phyloP scores from a whole-genome alignment of 768 basidiomycete species.

The Mycena filopes region DNA sequence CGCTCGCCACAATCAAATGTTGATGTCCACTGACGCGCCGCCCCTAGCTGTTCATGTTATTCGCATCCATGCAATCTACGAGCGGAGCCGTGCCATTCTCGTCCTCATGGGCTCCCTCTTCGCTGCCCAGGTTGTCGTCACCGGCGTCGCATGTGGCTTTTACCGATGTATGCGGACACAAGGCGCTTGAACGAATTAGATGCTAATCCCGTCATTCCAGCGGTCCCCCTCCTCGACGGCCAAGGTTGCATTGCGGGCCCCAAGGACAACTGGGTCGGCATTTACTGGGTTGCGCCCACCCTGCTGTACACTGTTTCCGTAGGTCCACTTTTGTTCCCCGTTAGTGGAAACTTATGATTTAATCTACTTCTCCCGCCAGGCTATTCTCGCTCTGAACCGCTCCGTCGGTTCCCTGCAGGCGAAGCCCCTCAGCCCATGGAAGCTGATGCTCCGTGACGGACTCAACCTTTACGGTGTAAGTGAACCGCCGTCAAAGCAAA shows the following conservation, averaged over 20 bases:
- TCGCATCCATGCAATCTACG: conserved; percentile 83
- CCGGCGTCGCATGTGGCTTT: conserved; percentile 82
- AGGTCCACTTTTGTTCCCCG: conserved; percentile 37
- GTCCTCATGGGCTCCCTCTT: conserved; percentile 66
- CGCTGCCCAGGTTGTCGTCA: conserved; percentile 75
- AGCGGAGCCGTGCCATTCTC: conserved; percentile 67
- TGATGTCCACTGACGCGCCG: conserved; percentile 13
- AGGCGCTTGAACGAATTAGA: background rate
- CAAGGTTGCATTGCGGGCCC: conserved; percentile 92
- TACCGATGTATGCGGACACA: conserved; percentile 65
- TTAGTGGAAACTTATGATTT: conserved; percentile 6
- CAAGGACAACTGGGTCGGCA: conserved; percentile 81
- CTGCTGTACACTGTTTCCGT: conserved; percentile 78
- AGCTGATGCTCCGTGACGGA: conserved; percentile 90
- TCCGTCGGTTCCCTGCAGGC: conserved; percentile 66
- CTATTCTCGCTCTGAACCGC: conserved; percentile 68
- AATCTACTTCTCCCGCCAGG: conserved; percentile 44
- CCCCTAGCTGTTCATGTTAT: conserved; percentile 75
- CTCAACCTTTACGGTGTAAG: conserved; percentile 84
- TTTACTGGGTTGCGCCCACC: conserved; percentile 87
- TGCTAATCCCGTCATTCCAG: conserved; percentile 44
- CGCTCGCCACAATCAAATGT: background rate
- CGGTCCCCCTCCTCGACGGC: conserved; percentile 74
- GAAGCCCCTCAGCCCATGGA: conserved; percentile 77
- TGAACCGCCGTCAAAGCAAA: conserved; percentile 25